A percentile compares a stretch with the other conserved stretches of the same genome.
Conservation (phyloP, 2,329 filamentous ascomycete species). For the Dissoconium aciculare region DNA sequence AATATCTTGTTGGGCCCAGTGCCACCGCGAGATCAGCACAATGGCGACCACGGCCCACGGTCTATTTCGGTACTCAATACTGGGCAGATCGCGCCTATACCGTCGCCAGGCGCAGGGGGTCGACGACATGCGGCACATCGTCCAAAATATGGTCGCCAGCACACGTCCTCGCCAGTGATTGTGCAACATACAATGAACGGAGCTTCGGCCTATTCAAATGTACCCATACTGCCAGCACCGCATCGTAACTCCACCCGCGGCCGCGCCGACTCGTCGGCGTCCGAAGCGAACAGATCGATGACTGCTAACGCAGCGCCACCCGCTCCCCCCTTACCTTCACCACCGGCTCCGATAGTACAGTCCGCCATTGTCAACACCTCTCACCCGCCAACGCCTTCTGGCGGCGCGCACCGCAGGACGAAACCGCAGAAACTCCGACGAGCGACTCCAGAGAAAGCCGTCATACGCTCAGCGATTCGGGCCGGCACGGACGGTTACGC, state of each 20-base stretch:
- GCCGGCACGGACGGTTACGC: slow-evolving; percentile 10
- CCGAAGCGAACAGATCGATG: slow-evolving; percentile 24
- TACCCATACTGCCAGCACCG: slow-evolving; percentile 27
- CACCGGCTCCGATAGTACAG: slow-evolving; percentile 29
- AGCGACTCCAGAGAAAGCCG: slow-evolving; percentile 15
- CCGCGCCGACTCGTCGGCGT: slow-evolving; percentile 28
- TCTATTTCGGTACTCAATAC: slow-evolving; percentile 71
- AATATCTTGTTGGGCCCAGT: slow-evolving; percentile 21
- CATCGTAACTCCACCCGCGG: slow-evolving; percentile 19
- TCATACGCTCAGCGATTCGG: slow-evolving; percentile 5
- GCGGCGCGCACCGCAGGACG: slow-evolving; percentile 10
- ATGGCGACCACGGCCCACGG: slow-evolving; percentile 35
- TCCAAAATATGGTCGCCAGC: slow-evolving; percentile 51
- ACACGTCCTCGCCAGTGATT: slow-evolving; percentile 69
- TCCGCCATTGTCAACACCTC: slow-evolving; percentile 14
- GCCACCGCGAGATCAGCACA: neutral
- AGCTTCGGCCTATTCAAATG: slow-evolving; percentile 15
- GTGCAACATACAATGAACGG: slow-evolving; percentile 30
- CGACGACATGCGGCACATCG: slow-evolving; percentile 25
- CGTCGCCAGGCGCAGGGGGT: slow-evolving; percentile 61
- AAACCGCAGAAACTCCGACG: slow-evolving; percentile 16
- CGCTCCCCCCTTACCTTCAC: slow-evolving; percentile 42
- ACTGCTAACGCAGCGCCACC: slow-evolving; percentile 26
- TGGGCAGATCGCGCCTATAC: slow-evolving; percentile 63
- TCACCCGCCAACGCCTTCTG: slow-evolving; percentile 20